These are phyloP conservation scores for Lachnellula hyalina DNA, from an alignment of 2,329 filamentous ascomycete genomes.

Conservation along the genomic window DNA sequence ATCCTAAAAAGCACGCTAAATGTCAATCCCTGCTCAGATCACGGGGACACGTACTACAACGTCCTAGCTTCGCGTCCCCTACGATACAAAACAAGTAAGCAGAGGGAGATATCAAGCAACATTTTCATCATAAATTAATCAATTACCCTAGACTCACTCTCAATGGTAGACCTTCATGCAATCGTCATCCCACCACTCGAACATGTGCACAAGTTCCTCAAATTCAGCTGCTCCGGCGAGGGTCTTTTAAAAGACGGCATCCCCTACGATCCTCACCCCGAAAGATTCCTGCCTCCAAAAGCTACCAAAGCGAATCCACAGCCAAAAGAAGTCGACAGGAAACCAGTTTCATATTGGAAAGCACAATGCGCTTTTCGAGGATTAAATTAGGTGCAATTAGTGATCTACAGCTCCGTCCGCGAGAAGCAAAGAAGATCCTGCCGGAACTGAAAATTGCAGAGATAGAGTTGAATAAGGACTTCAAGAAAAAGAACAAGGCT, in stretches of 20 bases:
- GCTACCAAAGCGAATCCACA: constrained; percentile 5
- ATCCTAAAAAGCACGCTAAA: no score
- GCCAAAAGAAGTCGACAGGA: constrained; percentile 11
- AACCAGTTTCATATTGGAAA: constrained; percentile 16
- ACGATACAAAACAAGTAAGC: no score
- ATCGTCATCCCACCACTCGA: constrained; percentile 13
- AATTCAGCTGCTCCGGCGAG: constrained; percentile 17
- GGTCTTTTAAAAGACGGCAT: constrained; percentile 16
- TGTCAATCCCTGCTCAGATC: no score
- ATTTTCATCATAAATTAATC: no score
- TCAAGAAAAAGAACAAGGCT: constrained; percentile 9
- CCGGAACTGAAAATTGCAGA: constrained; percentile 13
- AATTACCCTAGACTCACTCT: no score
- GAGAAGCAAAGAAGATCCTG: constrained; percentile 16
- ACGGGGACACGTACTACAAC: no score
- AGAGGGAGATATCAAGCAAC: no score
- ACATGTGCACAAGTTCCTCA: constrained; percentile 13
- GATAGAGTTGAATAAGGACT: constrained; percentile 15
- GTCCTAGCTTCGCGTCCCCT: no score
- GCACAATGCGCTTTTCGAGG: constrained; percentile 18
- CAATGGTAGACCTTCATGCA: constrained; percentile 15
- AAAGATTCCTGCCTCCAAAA: constrained; percentile 16
- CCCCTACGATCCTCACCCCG: constrained; percentile 13
- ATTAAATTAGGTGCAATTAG: constrained; percentile 11
- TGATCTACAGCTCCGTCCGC: constrained; percentile 14